These are phyloP conservation scores for Globisporangium nagaii DNA, from an alignment of 352 stramenopile species.

Conservation along the genomic window DNA sequence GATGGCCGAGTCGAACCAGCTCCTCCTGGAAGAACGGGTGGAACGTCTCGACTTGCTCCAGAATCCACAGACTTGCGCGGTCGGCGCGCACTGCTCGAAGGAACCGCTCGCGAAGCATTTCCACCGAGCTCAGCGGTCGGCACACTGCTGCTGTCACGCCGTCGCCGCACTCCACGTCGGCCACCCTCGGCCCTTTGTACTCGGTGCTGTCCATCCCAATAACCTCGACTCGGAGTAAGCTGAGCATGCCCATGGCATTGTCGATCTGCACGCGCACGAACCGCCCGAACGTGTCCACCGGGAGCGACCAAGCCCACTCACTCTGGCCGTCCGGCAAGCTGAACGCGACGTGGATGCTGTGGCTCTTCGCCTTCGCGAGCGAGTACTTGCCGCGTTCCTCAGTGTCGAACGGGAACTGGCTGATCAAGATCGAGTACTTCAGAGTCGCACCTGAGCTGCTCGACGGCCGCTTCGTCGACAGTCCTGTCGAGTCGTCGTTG, in stretches of 20 bases:
- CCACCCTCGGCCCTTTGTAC: slow-evolving; percentile 53
- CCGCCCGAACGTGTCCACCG: slow-evolving; percentile 47
- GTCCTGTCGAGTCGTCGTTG: slow-evolving; percentile 3
- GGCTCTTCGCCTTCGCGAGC: slow-evolving; percentile 37
- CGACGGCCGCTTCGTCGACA: slow-evolving; percentile 6
- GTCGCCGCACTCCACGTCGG: slow-evolving; percentile 51
- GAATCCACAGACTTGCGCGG: slow-evolving; percentile 28
- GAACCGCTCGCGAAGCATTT: slow-evolving; percentile 48
- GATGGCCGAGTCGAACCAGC: neutral
- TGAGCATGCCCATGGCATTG: slow-evolving; percentile 39
- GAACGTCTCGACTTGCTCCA: slow-evolving; percentile 67
- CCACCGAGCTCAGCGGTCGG: slow-evolving; percentile 22
- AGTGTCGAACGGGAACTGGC: slow-evolving; percentile 46
- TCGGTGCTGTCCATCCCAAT: slow-evolving; percentile 30
- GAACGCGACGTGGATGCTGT: slow-evolving; percentile 47
- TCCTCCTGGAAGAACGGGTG: slow-evolving; percentile 31
- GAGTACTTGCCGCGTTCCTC: slow-evolving; percentile 63
- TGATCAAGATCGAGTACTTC: slow-evolving; percentile 51
- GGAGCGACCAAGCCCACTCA: slow-evolving; percentile 33
- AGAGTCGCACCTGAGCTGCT: slow-evolving; percentile 8
- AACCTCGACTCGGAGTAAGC: slow-evolving; percentile 40
- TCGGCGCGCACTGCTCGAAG: slow-evolving; percentile 51
- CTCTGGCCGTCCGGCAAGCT: slow-evolving; percentile 18
- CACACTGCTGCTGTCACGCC: slow-evolving; percentile 54
- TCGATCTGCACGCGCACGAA: slow-evolving; percentile 69